Percentiles rank a stretch among this genome's conserved stretches.
Evolutionary conservation across 2,329 filamentous ascomycete species (phyloP).

Genomic region (Lachnellula cervina): DNA sequence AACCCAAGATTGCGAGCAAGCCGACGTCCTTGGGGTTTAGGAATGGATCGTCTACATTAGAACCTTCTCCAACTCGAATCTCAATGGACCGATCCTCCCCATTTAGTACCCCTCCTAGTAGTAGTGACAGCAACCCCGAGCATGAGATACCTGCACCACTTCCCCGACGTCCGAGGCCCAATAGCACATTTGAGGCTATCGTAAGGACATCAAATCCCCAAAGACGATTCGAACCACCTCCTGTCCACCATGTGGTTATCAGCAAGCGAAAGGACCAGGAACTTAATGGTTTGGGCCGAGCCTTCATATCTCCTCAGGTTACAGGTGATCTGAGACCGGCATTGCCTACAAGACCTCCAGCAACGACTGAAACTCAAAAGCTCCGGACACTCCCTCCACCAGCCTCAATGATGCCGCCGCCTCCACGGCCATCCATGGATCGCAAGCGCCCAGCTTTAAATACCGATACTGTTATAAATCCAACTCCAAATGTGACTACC

Average conservation of each 20-base stretch:
- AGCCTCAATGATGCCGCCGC: conserved; percentile 23
- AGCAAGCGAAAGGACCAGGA: conserved; percentile 41
- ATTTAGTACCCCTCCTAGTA: conserved; percentile 81
- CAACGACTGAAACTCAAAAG: conserved; percentile 26
- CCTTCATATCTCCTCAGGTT: conserved; percentile 36
- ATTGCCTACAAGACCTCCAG: conserved; percentile 45
- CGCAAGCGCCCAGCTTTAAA: conserved; percentile 18
- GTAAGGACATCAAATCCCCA: conserved; percentile 19
- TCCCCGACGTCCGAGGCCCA: conserved; percentile 46
- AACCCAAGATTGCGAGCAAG: conserved; percentile 55
- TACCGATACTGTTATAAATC: conserved; percentile 6
- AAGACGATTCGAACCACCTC: conserved; percentile 46
- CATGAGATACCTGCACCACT: conserved; percentile 47
- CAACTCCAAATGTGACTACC: conserved; percentile 21
- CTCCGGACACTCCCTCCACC: conserved; percentile 8
- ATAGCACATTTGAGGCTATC: conserved; percentile 32
- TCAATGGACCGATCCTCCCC: conserved; percentile 54
- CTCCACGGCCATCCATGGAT: conserved; percentile 24
- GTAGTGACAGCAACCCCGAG: conserved; percentile 60
- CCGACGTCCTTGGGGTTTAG: conserved; percentile 27
- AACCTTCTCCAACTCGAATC: conserved; percentile 13
- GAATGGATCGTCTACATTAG: conserved; percentile 29
- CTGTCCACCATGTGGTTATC: conserved; percentile 45
- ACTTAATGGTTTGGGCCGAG: conserved; percentile 36
- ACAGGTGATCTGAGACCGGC: conserved; percentile 43